These are phyloP conservation scores for Phanerochaete carnosa DNA, from an alignment of 768 basidiomycete species.

Conservation along the genomic window DNA sequence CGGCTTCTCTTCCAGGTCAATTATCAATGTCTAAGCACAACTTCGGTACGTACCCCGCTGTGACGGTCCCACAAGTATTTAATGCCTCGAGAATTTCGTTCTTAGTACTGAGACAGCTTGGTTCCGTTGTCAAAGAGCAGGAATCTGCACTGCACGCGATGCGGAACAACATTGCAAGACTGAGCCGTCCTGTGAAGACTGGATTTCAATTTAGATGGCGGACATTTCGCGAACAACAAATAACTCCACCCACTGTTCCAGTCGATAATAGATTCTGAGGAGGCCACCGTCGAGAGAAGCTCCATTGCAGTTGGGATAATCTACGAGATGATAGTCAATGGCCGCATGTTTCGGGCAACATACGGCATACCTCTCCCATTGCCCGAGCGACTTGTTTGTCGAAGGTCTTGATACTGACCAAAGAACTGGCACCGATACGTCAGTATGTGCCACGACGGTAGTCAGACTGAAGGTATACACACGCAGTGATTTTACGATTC, in stretches of 20 bases:
- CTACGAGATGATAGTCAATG: not conserved
- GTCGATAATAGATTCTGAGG: not conserved
- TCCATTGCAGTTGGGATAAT: not conserved
- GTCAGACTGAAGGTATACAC: not conserved
- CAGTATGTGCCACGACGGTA: not conserved
- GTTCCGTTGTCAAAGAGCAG: too few species aligned
- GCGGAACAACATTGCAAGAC: too few species aligned
- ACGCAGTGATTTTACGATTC: not conserved
- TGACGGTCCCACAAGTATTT: not conserved
- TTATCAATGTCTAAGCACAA: too few species aligned
- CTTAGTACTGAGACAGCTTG: too few species aligned
- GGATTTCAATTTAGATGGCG: too few species aligned
- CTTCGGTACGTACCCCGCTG: not conserved
- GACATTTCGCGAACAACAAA: too few species aligned
- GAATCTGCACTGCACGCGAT: too few species aligned
- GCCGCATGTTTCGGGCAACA: not conserved
- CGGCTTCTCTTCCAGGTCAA: too few species aligned
- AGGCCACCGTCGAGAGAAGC: not conserved
- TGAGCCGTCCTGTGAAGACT: too few species aligned
- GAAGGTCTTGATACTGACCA: not conserved
- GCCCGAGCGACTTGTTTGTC: not conserved
- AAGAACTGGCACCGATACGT: not conserved
- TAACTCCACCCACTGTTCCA: not conserved
- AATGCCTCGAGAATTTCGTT: not conserved
- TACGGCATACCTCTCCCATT: not conserved